Base-by-base conservation (phyloP, 208 protist species). In the Crithidia fasciculata region DNA sequence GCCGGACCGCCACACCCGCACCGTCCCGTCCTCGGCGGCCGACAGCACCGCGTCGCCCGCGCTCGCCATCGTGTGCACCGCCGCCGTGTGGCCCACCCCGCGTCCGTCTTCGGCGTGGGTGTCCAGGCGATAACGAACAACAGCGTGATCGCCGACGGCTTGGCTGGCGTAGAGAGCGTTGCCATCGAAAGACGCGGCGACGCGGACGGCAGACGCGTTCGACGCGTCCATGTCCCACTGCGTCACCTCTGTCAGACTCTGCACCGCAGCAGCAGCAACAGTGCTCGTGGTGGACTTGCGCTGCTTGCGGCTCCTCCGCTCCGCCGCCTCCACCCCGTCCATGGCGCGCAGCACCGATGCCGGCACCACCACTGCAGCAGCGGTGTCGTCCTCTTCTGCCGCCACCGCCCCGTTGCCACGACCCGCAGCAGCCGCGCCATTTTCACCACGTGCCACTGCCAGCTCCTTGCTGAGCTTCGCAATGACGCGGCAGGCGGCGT, bases 401-500 rank as follows among this genome's bases (percentile, higher is more conserved):
- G 28, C 28, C 28, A 28, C 28, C 28, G 28, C 28, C 28, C 28
- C 28, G 28, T 28, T 28, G 28, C 28, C 28, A 28, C 62, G 61
- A 28, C 53, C 70, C 16, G 53, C 65, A 13, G 10, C 68, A 18
- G 50, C 61, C 9, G 36, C 47, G 19, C 62, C 73, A 8, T 59
- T 37, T 10, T 56, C 62, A 6, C 64, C 69, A 3, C 55, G 77
- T 13, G 84, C 74, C 5, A 18, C 53, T 16, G 95, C 88, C 41
- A 83, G 59, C 62, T 96, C 88, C 52, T 88, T 86, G 40, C 93
- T 95, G 28, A 99, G 84, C 55, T 92, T 90, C 4, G 98, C 98
- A 66, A 99, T 99, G 19, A 99, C 98, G 18, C 98, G 85, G 81
- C 98, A 99, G 4, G 99, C 97, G 43, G 99, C 99, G 79, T 99